Conservation (phyloP, 768 basidiomycete genomes). For the Calocybe gangraenosa region DNA sequence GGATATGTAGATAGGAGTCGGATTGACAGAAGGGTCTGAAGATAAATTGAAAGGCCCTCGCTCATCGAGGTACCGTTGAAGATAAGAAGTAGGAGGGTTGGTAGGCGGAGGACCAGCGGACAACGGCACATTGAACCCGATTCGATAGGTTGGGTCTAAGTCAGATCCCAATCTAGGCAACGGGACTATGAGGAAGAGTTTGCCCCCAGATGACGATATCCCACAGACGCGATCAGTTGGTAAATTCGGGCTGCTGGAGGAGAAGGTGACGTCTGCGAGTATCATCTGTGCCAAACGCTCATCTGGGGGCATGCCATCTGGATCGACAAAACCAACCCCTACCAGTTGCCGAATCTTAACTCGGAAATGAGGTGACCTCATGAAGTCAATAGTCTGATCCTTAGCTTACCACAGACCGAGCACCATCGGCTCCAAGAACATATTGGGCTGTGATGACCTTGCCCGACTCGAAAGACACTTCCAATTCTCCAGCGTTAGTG, state of each 20-base stretch:
- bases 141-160: slow-evolving; percentile 29
- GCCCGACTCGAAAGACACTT: slow-evolving; percentile 46
- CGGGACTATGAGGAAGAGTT: slow-evolving; percentile 31
- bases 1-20: slow-evolving; percentile 27
- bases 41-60: slow-evolving; percentile 31
- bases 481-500: slow-evolving; percentile 25
- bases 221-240: slow-evolving; percentile 18
- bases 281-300: slow-evolving; percentile 34
- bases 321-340: slow-evolving; percentile 42
- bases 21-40: slow-evolving; percentile 31
- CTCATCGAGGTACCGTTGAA: slow-evolving; percentile 39
- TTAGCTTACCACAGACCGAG: slow-evolving; percentile 35
- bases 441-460: slow-evolving; percentile 38
- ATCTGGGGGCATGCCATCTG: slow-evolving; percentile 25
- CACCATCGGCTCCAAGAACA: slow-evolving; percentile 50
- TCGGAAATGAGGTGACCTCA: not conserved
- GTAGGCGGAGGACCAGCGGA: slow-evolving; percentile 28
- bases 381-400: not conserved
- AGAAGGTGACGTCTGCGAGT: slow-evolving; percentile 43
- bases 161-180: slow-evolving; percentile 27
- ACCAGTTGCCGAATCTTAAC: slow-evolving; percentile 37
- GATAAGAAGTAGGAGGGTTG: slow-evolving; percentile 33
- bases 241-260: slow-evolving; percentile 19
- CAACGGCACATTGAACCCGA: slow-evolving; percentile 35
- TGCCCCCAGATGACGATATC: slow-evolving; percentile 22